phyloP scores from a whole-genome alignment of 495 filamentous ascomycete species.

The Xylaria palmicola region DNA sequence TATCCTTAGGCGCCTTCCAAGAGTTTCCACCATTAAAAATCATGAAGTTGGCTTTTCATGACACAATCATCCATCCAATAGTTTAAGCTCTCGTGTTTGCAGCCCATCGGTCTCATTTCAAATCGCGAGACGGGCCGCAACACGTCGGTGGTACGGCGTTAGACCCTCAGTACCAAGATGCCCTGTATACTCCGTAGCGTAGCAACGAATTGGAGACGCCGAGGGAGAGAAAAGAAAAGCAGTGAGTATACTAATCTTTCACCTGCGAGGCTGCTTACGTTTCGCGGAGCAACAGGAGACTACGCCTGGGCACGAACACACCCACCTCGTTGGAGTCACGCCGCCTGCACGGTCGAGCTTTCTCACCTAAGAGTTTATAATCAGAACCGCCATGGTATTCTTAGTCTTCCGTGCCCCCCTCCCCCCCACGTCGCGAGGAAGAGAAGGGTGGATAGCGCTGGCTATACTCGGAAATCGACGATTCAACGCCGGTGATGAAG shows the following conservation, averaged over 20 bases:
- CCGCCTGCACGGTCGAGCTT: neutral
- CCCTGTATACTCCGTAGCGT: neutral
- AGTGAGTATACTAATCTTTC: slow-evolving; percentile 9
- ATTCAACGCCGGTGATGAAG: neutral
- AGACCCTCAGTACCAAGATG: neutral
- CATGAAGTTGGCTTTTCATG: slow-evolving; percentile 1
- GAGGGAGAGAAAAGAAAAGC: too few species aligned
- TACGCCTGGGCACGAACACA: neutral
- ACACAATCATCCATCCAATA: neutral
- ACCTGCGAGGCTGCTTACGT: slow-evolving; percentile 8
- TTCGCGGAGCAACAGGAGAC: neutral
- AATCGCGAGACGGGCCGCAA: neutral
- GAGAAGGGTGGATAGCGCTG: neutral
- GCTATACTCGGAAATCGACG: slow-evolving; percentile 1
- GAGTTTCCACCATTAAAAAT: neutral
- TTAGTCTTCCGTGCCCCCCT: neutral
- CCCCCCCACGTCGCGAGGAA: neutral
- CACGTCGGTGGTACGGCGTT: neutral
- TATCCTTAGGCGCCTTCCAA: neutral
- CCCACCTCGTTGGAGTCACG: slow-evolving; percentile 2
- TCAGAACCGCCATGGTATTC: neutral
- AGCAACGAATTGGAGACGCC: slow-evolving; percentile 18
- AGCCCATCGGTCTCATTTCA: too few species aligned
- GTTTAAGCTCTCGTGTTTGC: neutral
- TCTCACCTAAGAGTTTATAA: slow-evolving; percentile 17